Percentiles rank a stretch among this genome's conserved stretches.
Conservation (phyloP, 345 rosid genomes). For the Aquilaria sinensis region DNA sequence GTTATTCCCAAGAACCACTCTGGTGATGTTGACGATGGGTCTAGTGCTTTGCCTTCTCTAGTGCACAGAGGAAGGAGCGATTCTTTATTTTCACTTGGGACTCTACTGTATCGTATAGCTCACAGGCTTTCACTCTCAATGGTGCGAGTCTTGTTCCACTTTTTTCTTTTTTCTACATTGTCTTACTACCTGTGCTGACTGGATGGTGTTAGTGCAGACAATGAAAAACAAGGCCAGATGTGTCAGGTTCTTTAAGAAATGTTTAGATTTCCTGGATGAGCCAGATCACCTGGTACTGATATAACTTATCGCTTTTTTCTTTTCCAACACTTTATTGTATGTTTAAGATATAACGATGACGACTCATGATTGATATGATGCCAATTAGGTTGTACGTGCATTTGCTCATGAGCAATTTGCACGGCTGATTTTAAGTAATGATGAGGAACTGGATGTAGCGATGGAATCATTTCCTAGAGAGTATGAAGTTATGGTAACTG, state of each 20-base stretch:
- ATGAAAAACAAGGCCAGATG: slow-evolving; percentile 65
- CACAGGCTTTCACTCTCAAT: slow-evolving; percentile 85
- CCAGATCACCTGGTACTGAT: slow-evolving; percentile 75
- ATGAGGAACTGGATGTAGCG: slow-evolving; percentile 50
- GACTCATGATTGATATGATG: slow-evolving; percentile 14
- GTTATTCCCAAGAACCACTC: slow-evolving; percentile 65
- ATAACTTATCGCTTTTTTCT: slow-evolving; percentile 7
- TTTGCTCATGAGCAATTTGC: slow-evolving; percentile 96
- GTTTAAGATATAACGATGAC: not conserved
- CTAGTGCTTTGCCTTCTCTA: slow-evolving; percentile 52
- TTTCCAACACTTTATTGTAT: not conserved
- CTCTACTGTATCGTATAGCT: slow-evolving; percentile 85
- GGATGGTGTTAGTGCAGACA: slow-evolving; percentile 41
- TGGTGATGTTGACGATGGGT: slow-evolving; percentile 37
- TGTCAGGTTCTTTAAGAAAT: slow-evolving; percentile 69
- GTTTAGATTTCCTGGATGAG: slow-evolving; percentile 77
- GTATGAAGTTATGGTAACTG: slow-evolving; percentile 48
- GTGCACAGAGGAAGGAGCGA: slow-evolving; percentile 60
- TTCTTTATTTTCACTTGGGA: slow-evolving; percentile 78
- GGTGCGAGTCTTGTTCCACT: slow-evolving; percentile 37
- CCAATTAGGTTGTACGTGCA: slow-evolving; percentile 80
- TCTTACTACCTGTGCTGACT: slow-evolving; percentile 12
- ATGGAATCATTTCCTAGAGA: slow-evolving; percentile 51
- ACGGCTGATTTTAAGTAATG: slow-evolving; percentile 72
- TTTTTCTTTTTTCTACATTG: not conserved